Conservation (phyloP, 2,329 filamentous ascomycete genomes). For the Ophiocordyceps camponoti-saundersi region DNA sequence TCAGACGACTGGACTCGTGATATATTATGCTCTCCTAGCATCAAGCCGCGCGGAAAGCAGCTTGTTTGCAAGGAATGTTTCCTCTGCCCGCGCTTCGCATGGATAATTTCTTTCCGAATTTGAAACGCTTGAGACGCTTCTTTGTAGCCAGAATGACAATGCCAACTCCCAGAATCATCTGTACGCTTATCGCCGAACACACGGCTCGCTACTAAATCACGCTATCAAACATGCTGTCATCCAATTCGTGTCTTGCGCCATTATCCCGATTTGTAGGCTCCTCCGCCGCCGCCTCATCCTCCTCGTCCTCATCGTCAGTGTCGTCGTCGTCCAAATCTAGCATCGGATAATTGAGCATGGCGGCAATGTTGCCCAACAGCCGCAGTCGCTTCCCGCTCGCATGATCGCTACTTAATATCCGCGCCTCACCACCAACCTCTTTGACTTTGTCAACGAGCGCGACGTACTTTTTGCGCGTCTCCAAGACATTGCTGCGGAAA, state of each 20-base stretch:
- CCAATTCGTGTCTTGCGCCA: conserved; percentile 10
- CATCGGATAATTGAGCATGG: conserved; percentile 79
- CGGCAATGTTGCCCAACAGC: conserved; percentile 72
- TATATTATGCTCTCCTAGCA: too few relatives aligned
- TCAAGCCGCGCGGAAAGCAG: too few relatives aligned
- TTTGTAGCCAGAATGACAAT: too few relatives aligned
- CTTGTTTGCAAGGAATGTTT: too few relatives aligned
- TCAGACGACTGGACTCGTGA: too few relatives aligned
- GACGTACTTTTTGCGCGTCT: conserved; percentile 65
- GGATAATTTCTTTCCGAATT: too few relatives aligned
- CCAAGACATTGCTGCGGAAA: conserved; percentile 70
- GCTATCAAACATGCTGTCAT: conserved; percentile 13
- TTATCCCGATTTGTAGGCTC: conserved; percentile 1
- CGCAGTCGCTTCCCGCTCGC: conserved; percentile 81
- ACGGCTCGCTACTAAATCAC: conserved; percentile 12
- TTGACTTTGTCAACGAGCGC: conserved; percentile 75
- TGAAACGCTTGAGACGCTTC: too few relatives aligned
- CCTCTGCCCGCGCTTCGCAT: too few relatives aligned
- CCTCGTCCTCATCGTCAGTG: conserved; percentile 31
- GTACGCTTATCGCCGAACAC: too few relatives aligned
- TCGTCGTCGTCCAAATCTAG: conserved; percentile 66
- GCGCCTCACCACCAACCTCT: conserved; percentile 69
- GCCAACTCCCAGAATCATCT: too few relatives aligned
- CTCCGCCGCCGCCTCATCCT: conserved; percentile 3
- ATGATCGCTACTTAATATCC: conserved; percentile 83